Evolutionary conservation across 495 filamentous ascomycete species (phyloP), one percentile per base, ranked within the genome.

Genomic region (Recurvomyces mirabilis): DNA sequence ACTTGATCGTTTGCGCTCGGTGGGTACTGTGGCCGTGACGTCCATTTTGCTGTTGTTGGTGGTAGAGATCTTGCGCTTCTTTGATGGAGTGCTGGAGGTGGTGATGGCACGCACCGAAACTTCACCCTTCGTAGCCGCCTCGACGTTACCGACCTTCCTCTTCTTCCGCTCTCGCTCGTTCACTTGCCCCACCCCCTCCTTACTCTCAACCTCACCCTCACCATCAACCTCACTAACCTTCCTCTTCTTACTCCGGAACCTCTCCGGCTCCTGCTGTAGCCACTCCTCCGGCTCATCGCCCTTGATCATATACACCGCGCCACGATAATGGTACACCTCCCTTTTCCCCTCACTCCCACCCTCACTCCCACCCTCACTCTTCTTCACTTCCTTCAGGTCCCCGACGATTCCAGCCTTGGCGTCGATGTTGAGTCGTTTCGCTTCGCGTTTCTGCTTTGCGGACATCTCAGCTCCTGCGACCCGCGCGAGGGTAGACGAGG

Each of bases 261-360:
- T 30, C 26, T 30, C 26, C 26, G n/a, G 45, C 45, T 48, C 17
- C 18, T 29, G 15, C 18, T 34, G 29, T 13, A 48, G 12, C 45
- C 45, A 48, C 29, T 48, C 45, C 15, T 33, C 18, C 9, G 45
- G 45, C 37, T 41, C 28, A 25, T 48, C 17, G 9, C 33, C 28
- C 28, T 18, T 14, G 4, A 48, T n/a, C 18, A 32, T 38, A 26
- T 48, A 48, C 2, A 31, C 25, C 9, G 45, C n/a, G 14, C 45
- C 45, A 13, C 45, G 45, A 18, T 26, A 48, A 25, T 48, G 45
- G 20, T 48, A 48, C 12, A 48, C 37, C 19, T 34, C 19, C 4
- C 10, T 29, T 20, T 30, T 13, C 15, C 38, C 21, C 2, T 14
- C 13, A 7, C 10, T 20, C 10, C 34, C 32, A 9, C 6, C 18